These are phyloP conservation scores for Farysia itapuensis DNA, from an alignment of 1,284 basidiomycete genomes.

Conservation along the genomic window DNA sequence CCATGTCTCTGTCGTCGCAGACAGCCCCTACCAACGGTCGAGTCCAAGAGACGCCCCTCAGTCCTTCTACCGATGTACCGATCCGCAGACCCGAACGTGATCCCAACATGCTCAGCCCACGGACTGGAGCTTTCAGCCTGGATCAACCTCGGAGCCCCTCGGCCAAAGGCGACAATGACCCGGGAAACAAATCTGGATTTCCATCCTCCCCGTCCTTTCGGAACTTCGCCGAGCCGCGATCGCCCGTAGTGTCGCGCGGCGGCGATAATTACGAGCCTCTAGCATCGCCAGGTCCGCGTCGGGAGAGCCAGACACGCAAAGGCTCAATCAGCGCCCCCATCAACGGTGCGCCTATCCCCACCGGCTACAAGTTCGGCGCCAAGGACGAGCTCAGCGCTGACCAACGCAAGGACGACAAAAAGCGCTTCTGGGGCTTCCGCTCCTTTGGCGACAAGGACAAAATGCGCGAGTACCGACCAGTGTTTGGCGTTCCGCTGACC, in stretches of 20 bases:
- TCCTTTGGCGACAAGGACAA: slow-evolving; percentile 36
- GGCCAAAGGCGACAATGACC: slow-evolving; percentile 5
- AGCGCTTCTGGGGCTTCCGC: slow-evolving; percentile 52
- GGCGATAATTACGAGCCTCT: slow-evolving; percentile 18
- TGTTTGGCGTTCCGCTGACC: slow-evolving; percentile 85
- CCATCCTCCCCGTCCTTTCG: slow-evolving; percentile 26
- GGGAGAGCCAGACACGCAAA: slow-evolving; percentile 15
- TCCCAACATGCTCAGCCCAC: background rate
- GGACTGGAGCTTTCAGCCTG: background rate
- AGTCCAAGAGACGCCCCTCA: slow-evolving; percentile 11
- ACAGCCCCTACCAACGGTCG: slow-evolving; percentile 9
- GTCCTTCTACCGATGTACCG: slow-evolving; percentile 13
- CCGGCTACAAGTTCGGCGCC: slow-evolving; percentile 76
- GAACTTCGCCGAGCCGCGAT: slow-evolving; percentile 29
- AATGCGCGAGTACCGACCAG: slow-evolving; percentile 61
- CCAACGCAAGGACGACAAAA: slow-evolving; percentile 51
- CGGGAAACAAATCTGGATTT: slow-evolving; percentile 4
- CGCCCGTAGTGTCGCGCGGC: slow-evolving; percentile 7
- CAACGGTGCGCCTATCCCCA: slow-evolving; percentile 79
- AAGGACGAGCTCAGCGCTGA: slow-evolving; percentile 25
- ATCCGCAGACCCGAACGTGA: slow-evolving; percentile 1
- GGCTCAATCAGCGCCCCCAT: slow-evolving; percentile 85
- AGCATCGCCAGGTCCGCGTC: slow-evolving; percentile 21
- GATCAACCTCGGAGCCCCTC: background rate
- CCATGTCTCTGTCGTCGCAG: slow-evolving; percentile 19